Percentiles rank a stretch among this genome's conserved stretches.
phyloP scores from a whole-genome alignment of 1,284 basidiomycete species.

The Violaceomyces palustris region DNA sequence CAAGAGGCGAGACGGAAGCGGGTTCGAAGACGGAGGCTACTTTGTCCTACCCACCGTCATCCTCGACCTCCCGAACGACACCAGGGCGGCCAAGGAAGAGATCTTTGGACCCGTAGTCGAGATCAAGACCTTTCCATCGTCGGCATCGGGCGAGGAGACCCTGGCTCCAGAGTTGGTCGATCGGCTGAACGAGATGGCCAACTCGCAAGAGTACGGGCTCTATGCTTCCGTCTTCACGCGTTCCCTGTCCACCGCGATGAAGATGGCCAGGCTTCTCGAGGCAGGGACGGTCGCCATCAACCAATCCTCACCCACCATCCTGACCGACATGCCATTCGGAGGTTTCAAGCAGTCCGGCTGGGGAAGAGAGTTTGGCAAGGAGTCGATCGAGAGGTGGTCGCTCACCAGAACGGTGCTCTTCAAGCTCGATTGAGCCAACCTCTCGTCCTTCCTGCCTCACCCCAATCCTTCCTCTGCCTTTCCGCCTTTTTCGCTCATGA shows the following conservation, averaged over 20 bases:
- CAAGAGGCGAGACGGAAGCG: no score
- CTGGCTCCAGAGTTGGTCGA: conserved; percentile 48
- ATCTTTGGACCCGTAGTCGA: conserved; percentile 72
- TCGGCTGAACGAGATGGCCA: conserved; percentile 68
- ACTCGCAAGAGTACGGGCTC: conserved; percentile 78
- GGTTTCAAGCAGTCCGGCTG: conserved; percentile 41
- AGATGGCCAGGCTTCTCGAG: conserved; percentile 68
- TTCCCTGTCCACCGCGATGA: conserved; percentile 69
- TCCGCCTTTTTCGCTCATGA: no score
- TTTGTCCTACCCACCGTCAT: conserved; percentile 57
- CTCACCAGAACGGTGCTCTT: no score
- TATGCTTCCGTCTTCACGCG: conserved; percentile 77
- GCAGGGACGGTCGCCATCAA: conserved; percentile 81
- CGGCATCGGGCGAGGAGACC: no score
- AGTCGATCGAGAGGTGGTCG: conserved; percentile 60
- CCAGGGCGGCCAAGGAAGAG: conserved; percentile 64
- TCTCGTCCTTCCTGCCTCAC: no score
- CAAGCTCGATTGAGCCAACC: no score
- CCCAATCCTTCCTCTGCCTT: no score
- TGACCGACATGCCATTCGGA: conserved; percentile 27
- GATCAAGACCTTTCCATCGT: conserved; percentile 55
- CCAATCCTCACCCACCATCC: conserved; percentile 29
- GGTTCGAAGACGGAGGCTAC: conserved; percentile 62
- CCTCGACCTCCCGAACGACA: conserved; percentile 62
- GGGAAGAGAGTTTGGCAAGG: conserved; percentile 39